A percentile compares a stretch with the other conserved stretches of the same genome.
Conservation (phyloP, 805 yeast genomes). For the Nakazawaea pomicola region DNA sequence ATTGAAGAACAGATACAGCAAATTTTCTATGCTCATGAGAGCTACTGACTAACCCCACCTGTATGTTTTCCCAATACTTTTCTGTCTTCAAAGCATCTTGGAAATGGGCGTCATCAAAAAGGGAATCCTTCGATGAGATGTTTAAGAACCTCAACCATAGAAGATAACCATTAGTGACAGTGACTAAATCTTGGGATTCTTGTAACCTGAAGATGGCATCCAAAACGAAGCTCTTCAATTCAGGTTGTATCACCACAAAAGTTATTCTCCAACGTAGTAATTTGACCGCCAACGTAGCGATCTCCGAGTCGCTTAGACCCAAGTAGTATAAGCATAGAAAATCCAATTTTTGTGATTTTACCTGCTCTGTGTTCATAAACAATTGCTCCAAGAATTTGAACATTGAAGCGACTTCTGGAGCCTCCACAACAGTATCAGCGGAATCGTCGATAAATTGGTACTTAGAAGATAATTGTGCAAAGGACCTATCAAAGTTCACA, state of each 20-base stretch:
- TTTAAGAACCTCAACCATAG: conserved; percentile 54
- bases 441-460: conserved; percentile 10
- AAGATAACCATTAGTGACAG: conserved; percentile 38
- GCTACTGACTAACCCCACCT: conserved; percentile 46
- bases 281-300: conserved; percentile 33
- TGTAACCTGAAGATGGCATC: conserved; percentile 33
- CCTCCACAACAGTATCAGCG: conserved; percentile 4
- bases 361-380: conserved; percentile 23
- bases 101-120: conserved; percentile 16
- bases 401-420: conserved; percentile 15
- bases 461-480: not conserved
- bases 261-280: conserved; percentile 52
- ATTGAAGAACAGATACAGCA: conserved; percentile 58
- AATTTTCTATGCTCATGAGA: conserved; percentile 69
- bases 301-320: conserved; percentile 30
- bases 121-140: conserved; percentile 14
- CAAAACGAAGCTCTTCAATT: conserved; percentile 39
- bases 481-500: conserved; percentile 1
- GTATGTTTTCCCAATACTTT: conserved; percentile 54
- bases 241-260: conserved; percentile 20
- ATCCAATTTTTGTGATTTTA: conserved; percentile 17
- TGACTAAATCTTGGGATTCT: conserved; percentile 21
- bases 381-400: conserved; percentile 34
- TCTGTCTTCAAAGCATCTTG: conserved; percentile 26
- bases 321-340: conserved; percentile 28